phyloP scores from a whole-genome alignment of 345 rosid species.

The Aurinia saxatilis region DNA sequence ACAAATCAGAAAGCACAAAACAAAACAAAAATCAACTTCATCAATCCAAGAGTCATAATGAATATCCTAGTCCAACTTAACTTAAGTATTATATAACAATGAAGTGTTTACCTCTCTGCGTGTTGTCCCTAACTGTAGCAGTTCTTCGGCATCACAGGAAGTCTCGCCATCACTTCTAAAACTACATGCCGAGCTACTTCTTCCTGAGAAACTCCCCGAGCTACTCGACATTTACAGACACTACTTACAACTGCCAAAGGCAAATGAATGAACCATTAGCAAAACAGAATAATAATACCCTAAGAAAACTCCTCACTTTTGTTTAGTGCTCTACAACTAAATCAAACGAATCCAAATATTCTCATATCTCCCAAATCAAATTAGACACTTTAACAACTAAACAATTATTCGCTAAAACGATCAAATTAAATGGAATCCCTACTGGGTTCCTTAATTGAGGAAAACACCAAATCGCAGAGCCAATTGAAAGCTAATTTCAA shows the following conservation, averaged over 20 bases:
- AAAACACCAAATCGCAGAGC: background rate
- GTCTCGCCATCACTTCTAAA: constrained; percentile 36
- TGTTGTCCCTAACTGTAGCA: constrained; percentile 45
- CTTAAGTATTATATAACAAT: constrained; percentile 14
- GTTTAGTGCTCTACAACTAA: too few relatives aligned
- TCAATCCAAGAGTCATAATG: constrained; percentile 6
- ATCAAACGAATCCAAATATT: too few relatives aligned
- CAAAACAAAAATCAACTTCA: background rate
- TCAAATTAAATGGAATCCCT: background rate
- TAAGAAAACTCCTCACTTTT: too few relatives aligned
- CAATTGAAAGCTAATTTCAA: background rate
- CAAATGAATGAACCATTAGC: background rate
- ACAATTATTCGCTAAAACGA: background rate
- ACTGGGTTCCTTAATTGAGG: background rate
- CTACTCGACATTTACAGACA: constrained; percentile 31
- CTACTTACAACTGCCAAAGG: constrained; percentile 3
- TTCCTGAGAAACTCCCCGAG: constrained; percentile 37
- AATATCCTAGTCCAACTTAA: constrained; percentile 23
- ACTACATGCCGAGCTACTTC: constrained; percentile 32
- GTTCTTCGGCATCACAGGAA: constrained; percentile 43
- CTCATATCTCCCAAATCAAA: background rate
- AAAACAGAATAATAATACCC: too few relatives aligned
- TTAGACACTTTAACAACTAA: background rate
- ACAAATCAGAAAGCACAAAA: constrained; percentile 18
- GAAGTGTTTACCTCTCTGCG: constrained; percentile 45